phyloP scores from a whole-genome alignment of 306 rosid genomes.

The Cucurbita maxima region DNA sequence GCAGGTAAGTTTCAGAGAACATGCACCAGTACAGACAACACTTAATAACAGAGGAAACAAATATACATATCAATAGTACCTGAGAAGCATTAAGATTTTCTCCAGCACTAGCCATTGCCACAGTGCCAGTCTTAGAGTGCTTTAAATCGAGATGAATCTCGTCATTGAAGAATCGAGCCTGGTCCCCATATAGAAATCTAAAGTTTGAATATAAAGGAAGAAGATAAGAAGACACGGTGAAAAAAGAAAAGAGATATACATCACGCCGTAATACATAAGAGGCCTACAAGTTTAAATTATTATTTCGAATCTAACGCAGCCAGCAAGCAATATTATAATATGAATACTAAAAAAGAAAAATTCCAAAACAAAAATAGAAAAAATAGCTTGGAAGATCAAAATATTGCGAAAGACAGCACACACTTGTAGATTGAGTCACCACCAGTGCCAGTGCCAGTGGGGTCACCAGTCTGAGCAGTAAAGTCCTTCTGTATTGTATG shows the following conservation, averaged over 20 bases:
- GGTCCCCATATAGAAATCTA: slow-evolving; percentile 88
- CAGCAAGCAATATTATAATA: not conserved
- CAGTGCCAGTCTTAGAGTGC: slow-evolving; percentile 78
- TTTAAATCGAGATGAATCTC: slow-evolving; percentile 79
- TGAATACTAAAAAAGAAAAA: not conserved
- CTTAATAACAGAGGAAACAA: not conserved
- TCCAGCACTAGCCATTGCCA: slow-evolving; percentile 97
- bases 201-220: not conserved
- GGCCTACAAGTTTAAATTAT: not conserved
- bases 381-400: not conserved
- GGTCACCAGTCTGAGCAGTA: slow-evolving; percentile 93
- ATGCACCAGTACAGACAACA: not conserved
- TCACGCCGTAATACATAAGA: not conserved
- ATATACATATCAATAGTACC: slow-evolving; percentile 21
- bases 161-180: slow-evolving; percentile 80
- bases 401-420: not conserved
- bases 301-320: not conserved
- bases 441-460: slow-evolving; percentile 62
- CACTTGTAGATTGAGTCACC: slow-evolving; percentile 82
- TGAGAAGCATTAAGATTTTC: slow-evolving; percentile 96
- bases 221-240: not conserved
- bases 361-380: not conserved
- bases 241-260: not conserved
- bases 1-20: not conserved
- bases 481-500: slow-evolving; percentile 84